Evolutionary conservation across 169 alveolate species (phyloP).

Genomic region (Eimeria tenella): DNA sequence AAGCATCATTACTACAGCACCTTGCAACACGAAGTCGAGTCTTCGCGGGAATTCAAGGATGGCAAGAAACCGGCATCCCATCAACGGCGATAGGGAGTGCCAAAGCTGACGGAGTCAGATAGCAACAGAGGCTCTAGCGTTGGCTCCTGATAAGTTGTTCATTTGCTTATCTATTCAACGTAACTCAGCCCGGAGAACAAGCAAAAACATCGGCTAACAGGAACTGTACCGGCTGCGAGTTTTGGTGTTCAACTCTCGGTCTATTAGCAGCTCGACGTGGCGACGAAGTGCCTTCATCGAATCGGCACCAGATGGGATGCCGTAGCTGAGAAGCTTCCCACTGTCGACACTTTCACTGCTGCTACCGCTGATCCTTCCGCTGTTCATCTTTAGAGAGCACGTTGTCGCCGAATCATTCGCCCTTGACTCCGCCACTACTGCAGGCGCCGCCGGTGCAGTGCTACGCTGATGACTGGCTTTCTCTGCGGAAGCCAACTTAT

Average conservation of each 20-base stretch:
- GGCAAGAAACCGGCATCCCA: no score
- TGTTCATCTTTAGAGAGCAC: background rate
- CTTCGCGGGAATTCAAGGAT: no score
- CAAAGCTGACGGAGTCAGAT: no score
- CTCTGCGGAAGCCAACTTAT: no score
- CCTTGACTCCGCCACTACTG: background rate
- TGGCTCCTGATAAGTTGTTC: no score
- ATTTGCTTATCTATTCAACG: no score
- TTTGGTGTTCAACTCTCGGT: constrained; percentile 52
- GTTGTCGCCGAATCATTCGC: background rate
- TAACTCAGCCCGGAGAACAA: background rate
- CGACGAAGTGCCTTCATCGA: constrained; percentile 55
- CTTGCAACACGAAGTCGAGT: background rate
- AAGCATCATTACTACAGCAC: background rate
- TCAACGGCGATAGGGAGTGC: no score
- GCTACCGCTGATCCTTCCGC: background rate
- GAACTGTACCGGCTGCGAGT: constrained; percentile 55
- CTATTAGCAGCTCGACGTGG: constrained; percentile 64
- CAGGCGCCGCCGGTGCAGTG: background rate
- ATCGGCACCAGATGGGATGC: constrained; percentile 43
- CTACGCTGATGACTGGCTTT: no score
- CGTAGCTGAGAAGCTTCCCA: constrained; percentile 1
- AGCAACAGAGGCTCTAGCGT: no score
- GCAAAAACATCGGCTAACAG: background rate
- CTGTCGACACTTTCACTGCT: background rate